phyloP scores from a whole-genome alignment of 208 protist genomes.

The Crithidia bombi region DNA sequence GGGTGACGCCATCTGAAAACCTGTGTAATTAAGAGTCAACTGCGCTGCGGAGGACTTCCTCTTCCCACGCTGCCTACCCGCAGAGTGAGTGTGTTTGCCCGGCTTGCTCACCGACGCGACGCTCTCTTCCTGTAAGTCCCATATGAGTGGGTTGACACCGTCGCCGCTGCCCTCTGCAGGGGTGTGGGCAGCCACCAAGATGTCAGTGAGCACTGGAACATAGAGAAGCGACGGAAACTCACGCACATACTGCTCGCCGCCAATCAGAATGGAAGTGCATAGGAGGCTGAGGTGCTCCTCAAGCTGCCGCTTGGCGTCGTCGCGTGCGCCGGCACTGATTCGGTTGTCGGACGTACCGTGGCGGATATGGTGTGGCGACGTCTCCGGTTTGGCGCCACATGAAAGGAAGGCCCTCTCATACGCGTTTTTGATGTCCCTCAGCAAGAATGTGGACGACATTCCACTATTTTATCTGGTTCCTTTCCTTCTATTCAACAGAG shows the following conservation, averaged over 20 bases:
- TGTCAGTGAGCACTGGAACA: conserved; percentile 31
- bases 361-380: background rate
- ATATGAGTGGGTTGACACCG: conserved; percentile 22
- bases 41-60: background rate
- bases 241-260: conserved; percentile 44
- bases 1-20: conserved; percentile 29
- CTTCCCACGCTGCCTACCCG: background rate
- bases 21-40: conserved; percentile 6
- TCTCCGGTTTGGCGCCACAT: background rate
- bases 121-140: conserved; percentile 7
- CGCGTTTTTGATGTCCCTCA: conserved; percentile 15
- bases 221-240: conserved; percentile 34
- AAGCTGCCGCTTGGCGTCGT: conserved; percentile 19
- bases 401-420: background rate
- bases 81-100: background rate
- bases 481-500: background rate
- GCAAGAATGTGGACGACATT: conserved; percentile 9
- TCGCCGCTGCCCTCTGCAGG: background rate
- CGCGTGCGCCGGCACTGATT: background rate
- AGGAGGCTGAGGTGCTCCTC: conserved; percentile 30
- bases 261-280: conserved; percentile 53
- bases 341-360: background rate
- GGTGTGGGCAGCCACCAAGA: conserved; percentile 29
- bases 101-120: background rate
- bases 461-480: background rate